Evolutionary conservation across 1,284 basidiomycete genomes (phyloP).

Genomic region (Mycena citricolor): DNA sequence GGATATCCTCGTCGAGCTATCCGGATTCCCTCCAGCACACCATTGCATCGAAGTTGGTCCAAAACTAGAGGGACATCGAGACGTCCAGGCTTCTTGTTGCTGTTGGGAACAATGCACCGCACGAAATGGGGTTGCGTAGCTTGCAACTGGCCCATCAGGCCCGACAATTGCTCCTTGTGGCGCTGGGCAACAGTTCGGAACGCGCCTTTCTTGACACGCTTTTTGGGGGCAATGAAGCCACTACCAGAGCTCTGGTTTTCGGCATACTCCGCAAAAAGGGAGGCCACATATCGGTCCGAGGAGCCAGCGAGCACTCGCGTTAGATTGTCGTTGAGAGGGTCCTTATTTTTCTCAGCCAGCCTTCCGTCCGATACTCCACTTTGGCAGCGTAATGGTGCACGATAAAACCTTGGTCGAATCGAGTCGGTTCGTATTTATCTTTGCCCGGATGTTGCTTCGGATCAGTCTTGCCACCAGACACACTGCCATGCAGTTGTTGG

Average conservation of each 20-base stretch:
- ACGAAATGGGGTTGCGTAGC: slow-evolving; percentile 99
- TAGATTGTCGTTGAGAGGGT: slow-evolving; percentile 96
- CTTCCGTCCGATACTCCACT: slow-evolving; percentile 94
- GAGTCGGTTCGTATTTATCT: slow-evolving; percentile 82
- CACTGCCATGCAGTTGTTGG: slow-evolving; percentile 85
- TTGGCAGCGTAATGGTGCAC: slow-evolving; percentile 96
- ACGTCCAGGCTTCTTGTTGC: slow-evolving; percentile 87
- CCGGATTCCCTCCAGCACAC: slow-evolving; percentile 98
- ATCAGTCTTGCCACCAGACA: slow-evolving; percentile 51
- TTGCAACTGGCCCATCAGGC: slow-evolving; percentile 89
- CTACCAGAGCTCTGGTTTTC: slow-evolving; percentile 43
- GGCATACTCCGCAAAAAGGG: slow-evolving; percentile 85
- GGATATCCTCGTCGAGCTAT: slow-evolving; percentile 98
- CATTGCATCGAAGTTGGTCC: slow-evolving; percentile 97
- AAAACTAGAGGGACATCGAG: slow-evolving; percentile 94
- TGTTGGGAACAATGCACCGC: slow-evolving; percentile 96
- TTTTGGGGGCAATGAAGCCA: slow-evolving; percentile 61
- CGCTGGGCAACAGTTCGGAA: slow-evolving; percentile 96
- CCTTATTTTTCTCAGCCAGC: slow-evolving; percentile 99
- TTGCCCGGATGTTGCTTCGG: slow-evolving; percentile 72
- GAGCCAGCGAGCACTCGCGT: slow-evolving; percentile 88
- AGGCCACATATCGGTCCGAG: slow-evolving; percentile 78
- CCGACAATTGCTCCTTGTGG: slow-evolving; percentile 94
- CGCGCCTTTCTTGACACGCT: slow-evolving; percentile 89
- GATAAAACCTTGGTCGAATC: slow-evolving; percentile 94